Percentiles rank a stretch among this genome's conserved stretches.
These are phyloP conservation scores for Alternaria consortialis DNA, from an alignment of 2,329 filamentous ascomycete genomes.

Conservation along the genomic window DNA sequence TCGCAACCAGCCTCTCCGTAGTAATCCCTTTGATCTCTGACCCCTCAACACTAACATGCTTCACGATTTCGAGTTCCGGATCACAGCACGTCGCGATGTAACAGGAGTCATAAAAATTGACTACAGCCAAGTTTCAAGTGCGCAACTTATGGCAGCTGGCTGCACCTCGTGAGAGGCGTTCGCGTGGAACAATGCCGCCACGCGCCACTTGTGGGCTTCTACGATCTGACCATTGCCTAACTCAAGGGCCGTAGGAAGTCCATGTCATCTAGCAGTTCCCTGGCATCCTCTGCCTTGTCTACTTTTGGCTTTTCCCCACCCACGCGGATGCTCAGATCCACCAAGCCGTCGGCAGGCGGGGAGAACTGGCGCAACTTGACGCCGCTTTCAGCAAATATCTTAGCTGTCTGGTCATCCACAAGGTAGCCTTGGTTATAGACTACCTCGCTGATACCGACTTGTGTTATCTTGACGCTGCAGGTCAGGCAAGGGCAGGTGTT, in stretches of 20 bases:
- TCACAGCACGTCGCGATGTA: background rate
- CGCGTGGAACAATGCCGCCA: background rate
- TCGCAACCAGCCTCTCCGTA: background rate
- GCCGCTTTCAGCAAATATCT: slow-evolving; percentile 83
- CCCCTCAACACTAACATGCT: background rate
- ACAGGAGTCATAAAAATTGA: background rate
- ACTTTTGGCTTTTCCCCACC: background rate
- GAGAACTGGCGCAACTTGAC: slow-evolving; percentile 87
- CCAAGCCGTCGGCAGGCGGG: slow-evolving; percentile 57
- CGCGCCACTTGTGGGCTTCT: background rate
- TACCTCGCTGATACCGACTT: slow-evolving; percentile 94
- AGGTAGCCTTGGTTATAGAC: slow-evolving; percentile 94
- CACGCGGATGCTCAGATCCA: slow-evolving; percentile 38
- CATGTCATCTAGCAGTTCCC: slow-evolving; percentile 33
- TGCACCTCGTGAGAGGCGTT: background rate
- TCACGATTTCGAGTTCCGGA: background rate
- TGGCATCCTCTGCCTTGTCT: slow-evolving; percentile 25
- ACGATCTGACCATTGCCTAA: background rate
- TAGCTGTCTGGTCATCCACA: slow-evolving; percentile 84
- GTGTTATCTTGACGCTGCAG: slow-evolving; percentile 97
- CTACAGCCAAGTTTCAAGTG: background rate
- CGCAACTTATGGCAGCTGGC: background rate
- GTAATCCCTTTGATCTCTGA: background rate
- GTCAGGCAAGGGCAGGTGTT: slow-evolving; percentile 97
- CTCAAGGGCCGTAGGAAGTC: slow-evolving; percentile 34